Evolutionary conservation across 139 green algal species (phyloP).

Genomic region (Auxenochlorella pyrenoidosa): DNA sequence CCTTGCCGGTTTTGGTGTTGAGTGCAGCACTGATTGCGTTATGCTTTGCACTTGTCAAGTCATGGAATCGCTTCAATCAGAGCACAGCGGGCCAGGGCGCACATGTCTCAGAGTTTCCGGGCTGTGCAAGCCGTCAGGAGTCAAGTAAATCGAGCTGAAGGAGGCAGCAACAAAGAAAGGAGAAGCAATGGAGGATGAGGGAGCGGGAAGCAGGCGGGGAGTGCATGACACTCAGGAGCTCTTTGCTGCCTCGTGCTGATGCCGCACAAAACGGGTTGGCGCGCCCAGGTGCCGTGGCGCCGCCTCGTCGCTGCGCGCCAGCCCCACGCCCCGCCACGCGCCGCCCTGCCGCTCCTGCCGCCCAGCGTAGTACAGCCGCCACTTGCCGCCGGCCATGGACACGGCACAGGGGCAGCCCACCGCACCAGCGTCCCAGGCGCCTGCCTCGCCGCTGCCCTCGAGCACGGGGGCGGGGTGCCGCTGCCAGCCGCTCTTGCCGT

Average conservation of each 20-base stretch:
- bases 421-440: constrained; percentile 78
- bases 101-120: no score
- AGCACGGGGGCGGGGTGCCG: constrained; percentile 47
- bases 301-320: constrained; percentile 57
- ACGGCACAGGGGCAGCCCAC: constrained; percentile 61
- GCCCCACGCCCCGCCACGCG: constrained; percentile 62
- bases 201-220: no score
- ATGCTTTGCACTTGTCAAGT: no score
- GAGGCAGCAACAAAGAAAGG: no score
- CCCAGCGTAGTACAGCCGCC: constrained; percentile 88
- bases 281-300: constrained; percentile 37
- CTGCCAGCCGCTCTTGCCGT: constrained; percentile 74
- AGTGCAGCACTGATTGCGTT: no score
- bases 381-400: constrained; percentile 43
- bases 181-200: no score
- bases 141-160: no score
- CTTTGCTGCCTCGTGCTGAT: not conserved
- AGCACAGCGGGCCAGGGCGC: no score
- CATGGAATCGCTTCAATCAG: no score
- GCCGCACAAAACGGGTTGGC: constrained; percentile 40
- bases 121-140: no score
- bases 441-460: constrained; percentile 16
- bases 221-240: no score
- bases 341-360: constrained; percentile 10
- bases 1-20: no score